phyloP scores from a whole-genome alignment of 495 filamentous ascomycete species.

The Aspergillus campestris region DNA sequence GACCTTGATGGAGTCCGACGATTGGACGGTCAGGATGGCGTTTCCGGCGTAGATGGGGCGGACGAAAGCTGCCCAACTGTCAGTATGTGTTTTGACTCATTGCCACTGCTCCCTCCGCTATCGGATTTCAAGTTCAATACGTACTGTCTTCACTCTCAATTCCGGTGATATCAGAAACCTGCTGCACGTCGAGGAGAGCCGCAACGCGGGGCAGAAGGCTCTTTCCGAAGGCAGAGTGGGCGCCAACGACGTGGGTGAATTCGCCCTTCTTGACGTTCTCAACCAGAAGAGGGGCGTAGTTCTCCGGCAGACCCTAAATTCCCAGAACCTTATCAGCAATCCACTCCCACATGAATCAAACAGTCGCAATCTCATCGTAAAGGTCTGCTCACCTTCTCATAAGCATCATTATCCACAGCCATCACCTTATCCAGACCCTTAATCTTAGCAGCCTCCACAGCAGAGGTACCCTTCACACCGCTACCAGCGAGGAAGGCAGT shows the following conservation, averaged over 20 bases:
- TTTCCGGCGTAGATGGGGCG: conserved; percentile 97
- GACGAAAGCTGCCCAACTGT: conserved; percentile 58
- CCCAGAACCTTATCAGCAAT: conserved; percentile 1
- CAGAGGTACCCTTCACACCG: conserved; percentile 62
- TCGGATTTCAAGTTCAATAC: conserved; percentile 13
- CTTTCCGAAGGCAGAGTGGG: conserved; percentile 96
- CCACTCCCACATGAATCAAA: not conserved
- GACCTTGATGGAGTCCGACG: conserved; percentile 74
- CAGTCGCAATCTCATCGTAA: not conserved
- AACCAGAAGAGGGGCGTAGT: conserved; percentile 83
- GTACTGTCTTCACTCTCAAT: conserved; percentile 82
- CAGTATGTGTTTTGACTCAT: conserved; percentile 7
- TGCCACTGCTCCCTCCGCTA: not conserved
- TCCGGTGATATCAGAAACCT: conserved; percentile 81
- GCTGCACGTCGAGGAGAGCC: conserved; percentile 86
- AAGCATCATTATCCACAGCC: conserved; percentile 76
- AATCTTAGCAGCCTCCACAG: conserved; percentile 81
- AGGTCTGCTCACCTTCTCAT: conserved; percentile 64
- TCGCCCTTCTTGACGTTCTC: conserved; percentile 93
- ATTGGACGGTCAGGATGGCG: conserved; percentile 94
- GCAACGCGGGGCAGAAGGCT: conserved; percentile 89
- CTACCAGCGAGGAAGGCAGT: conserved; percentile 85
- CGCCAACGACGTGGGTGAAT: conserved; percentile 83
- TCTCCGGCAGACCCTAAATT: conserved; percentile 78
- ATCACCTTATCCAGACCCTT: conserved; percentile 87